Conservation (phyloP, 2,329 filamentous ascomycete species). For the Sporothrix brunneoviolacea region DNA sequence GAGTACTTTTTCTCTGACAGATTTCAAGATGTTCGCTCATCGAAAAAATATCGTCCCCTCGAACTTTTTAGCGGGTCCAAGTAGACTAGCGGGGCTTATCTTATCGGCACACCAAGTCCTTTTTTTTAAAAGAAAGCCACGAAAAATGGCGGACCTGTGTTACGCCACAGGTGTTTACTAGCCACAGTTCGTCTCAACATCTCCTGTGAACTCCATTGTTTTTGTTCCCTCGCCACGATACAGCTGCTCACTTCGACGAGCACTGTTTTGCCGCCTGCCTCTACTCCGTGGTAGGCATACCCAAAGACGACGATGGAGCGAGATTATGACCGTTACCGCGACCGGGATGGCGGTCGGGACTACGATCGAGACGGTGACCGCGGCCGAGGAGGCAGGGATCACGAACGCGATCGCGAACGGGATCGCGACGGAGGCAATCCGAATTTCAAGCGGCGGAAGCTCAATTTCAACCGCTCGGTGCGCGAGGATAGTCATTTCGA, state of each 20-base stretch:
- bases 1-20: too few species aligned
- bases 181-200: too few species aligned
- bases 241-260: not conserved
- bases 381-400: constrained; percentile 15
- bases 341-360: constrained; percentile 24
- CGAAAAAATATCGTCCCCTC: constrained; percentile 20
- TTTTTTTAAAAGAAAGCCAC: not conserved
- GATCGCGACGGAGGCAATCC: constrained; percentile 13
- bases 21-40: too few species aligned
- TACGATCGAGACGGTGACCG: constrained; percentile 23
- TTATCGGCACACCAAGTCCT: constrained; percentile 22
- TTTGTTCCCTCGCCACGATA: not conserved
- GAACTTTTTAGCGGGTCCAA: constrained; percentile 30
- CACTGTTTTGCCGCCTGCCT: not conserved
- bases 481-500: constrained; percentile 51
- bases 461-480: constrained; percentile 50
- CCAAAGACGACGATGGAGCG: constrained; percentile 7
- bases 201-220: too few species aligned
- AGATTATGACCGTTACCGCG: constrained; percentile 24
- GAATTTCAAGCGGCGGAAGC: constrained; percentile 52
- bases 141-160: not conserved
- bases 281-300: not conserved
- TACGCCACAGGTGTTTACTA: constrained; percentile 5
- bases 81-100: constrained; percentile 27
- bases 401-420: not conserved